Base-by-base conservation (phyloP, 1,284 basidiomycete species). In the Phaffia rhodozyma region DNA sequence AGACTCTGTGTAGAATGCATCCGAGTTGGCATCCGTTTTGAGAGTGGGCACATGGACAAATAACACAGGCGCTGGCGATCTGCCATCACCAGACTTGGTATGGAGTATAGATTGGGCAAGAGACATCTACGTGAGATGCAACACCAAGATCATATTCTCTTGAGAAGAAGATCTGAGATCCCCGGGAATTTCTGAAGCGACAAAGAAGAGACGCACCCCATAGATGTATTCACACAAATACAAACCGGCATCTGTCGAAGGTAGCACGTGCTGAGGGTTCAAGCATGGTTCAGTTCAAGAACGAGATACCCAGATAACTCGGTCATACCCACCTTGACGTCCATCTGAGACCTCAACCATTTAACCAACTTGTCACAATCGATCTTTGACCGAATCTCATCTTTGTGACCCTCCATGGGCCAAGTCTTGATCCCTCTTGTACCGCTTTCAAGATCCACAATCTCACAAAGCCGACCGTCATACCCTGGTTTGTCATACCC, bases 181-280 rank as follows among this genome's bases (percentile, higher is more conserved):
- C 7, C 38, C 6, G 7, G 13, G 6, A 43, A 11, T 16, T 2
- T 11, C 48, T n/a, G 38, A 43, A 13, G 7, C 7, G 4, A 55
- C 20, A 27, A 16, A 47, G 3, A 5, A 54, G 21, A 38, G 21
- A 54, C 60, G n/a, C 21, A 62, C 62, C 29, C 49, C 72, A 67
- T 74, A 72, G 43, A 72, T 73, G 49, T 71, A 72, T 69, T 74
- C 71, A 59, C 70, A 62, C 38, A 72, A 65, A 52, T 63, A 63
- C 2, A 53, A n/a, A 1, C 62, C 62, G 1, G 62, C 62, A 23
- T 63, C 57, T 13, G 21, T 27, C 25, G 62, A 63, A 6, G 55
- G 23, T 3, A 16, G 6, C 11, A 63, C 32, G 49, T 63, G 56
- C 57, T 63, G 34, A 32, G 32, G 13, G 4, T 7, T 7, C 54